phyloP scores from a whole-genome alignment of 1,284 basidiomycete genomes.

The Naganishia sp. region DNA sequence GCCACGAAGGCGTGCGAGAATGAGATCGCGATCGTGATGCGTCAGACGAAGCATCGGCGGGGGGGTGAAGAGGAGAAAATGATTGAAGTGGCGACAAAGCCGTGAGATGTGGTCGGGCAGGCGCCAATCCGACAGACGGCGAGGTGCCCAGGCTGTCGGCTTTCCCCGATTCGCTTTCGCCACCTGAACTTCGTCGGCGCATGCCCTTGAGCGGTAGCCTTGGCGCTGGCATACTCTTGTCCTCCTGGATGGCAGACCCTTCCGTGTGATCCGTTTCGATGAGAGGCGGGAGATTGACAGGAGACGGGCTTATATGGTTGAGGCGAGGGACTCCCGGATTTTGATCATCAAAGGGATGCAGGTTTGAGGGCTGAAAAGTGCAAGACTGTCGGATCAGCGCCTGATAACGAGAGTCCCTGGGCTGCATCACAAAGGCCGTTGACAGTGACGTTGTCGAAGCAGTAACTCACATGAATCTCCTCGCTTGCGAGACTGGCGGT shows the following conservation, averaged over 20 bases:
- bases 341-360: slow-evolving; percentile 24
- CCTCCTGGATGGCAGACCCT: background rate
- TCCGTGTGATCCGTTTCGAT: slow-evolving; percentile 15
- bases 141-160: background rate
- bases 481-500: slow-evolving; percentile 24
- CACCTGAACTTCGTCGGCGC: slow-evolving; percentile 18
- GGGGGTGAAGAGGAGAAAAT: slow-evolving; percentile 45
- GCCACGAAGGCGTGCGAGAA: slow-evolving; percentile 18
- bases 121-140: slow-evolving; percentile 33
- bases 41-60: slow-evolving; percentile 16
- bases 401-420: background rate
- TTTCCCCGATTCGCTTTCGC: slow-evolving; percentile 10
- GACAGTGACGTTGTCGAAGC: background rate
- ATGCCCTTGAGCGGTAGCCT: slow-evolving; percentile 10
- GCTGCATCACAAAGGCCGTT: background rate
- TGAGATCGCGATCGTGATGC: slow-evolving; percentile 12
- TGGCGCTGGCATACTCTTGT: background rate
- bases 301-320: slow-evolving; percentile 27
- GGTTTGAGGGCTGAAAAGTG: slow-evolving; percentile 8
- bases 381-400: slow-evolving; percentile 1
- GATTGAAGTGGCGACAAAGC: slow-evolving; percentile 51
- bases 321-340: background rate
- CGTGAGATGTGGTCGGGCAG: slow-evolving; percentile 62
- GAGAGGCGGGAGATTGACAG: slow-evolving; percentile 17
- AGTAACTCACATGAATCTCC: slow-evolving; percentile 18